Evolutionary conservation across 208 protist species (phyloP).

Genomic region (Acanthamoeba lenticulata): DNA sequence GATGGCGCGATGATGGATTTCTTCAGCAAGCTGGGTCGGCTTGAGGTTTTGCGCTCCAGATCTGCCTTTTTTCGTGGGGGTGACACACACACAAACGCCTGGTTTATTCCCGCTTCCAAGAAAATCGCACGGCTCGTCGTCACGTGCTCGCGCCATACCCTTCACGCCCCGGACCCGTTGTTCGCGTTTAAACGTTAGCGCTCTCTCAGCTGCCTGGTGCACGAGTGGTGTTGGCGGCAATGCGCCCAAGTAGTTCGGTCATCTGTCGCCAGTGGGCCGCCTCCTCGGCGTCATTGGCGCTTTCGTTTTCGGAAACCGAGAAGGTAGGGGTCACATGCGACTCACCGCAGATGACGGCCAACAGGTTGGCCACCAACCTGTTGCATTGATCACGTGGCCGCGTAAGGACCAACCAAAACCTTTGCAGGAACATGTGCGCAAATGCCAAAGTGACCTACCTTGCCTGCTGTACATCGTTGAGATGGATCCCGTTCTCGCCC

Average conservation of each 20-base stretch:
- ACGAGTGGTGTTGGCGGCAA: conserved; percentile 30
- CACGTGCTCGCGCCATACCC: no score
- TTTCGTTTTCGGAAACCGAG: neutral
- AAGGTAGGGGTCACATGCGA: conserved; percentile 4
- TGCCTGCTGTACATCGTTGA: neutral
- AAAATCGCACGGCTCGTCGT: no score
- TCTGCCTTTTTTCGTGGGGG: neutral
- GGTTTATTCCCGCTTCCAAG: no score
- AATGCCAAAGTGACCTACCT: neutral
- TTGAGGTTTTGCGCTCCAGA: no score
- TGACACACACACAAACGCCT: no score
- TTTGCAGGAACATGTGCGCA: no score
- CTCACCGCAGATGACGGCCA: conserved; percentile 42
- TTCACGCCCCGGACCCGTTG: no score
- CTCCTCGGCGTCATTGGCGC: neutral
- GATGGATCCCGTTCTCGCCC: neutral
- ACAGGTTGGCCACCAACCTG: neutral
- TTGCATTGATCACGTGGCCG: neutral
- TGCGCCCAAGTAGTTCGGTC: neutral
- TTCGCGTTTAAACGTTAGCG: no score
- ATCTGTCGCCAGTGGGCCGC: neutral
- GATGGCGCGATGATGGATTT: neutral
- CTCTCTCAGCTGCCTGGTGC: neutral
- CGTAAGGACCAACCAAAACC: no score
- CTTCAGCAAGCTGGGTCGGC: neutral